Base-by-base conservation (phyloP, 345 rosid genomes). In the Erodium maritimum region DNA sequence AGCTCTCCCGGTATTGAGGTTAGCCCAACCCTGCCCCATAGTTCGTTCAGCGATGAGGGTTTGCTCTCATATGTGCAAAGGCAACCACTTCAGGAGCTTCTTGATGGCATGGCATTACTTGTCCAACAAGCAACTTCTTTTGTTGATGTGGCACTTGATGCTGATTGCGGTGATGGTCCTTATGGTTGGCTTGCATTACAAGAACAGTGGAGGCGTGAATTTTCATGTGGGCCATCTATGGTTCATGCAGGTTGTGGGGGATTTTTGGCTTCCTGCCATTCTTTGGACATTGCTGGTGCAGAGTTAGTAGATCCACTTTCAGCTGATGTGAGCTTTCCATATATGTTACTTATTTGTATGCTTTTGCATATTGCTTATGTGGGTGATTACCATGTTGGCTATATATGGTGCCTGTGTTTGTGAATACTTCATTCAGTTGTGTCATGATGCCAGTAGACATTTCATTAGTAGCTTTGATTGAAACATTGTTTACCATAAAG, bases 201-300 rank as follows among this genome's bases (percentile, higher is more conserved):
- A 78, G 99, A 93, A 64, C 86, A 87, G 42, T 85, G 97, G 96
- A 83, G 97, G 75, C 90, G 84, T 58, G 99, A 81, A 61, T 80
- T 93, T 67, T 83, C 88, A 56, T 93, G 99, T 77, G 99, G 97
- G 50, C 99, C 99, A 51, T 80, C 90, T 65, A 77, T 81, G 86
- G 81, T 83, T 63, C 99, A 93, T 82, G 97, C 97, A 23, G 97
- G 99, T 60, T 93, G 99, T 75, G 99, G 99, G 33, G 99, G 99
- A 60, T 77, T 84, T 69, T 69, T 93, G 80, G 88, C 99, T 67
- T 87, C 97, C 60, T 83, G 96, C 54, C 99, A 93, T 80, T 87
- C 86, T 57, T 67, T 93, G 71, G 99, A 93, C 70, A 73, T 87
- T 74, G 91, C 99, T 74, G 97, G 99, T 29, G 66, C 82, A 65